phyloP scores from a whole-genome alignment of 352 stramenopile species.

The Phytophthora parvispora region DNA sequence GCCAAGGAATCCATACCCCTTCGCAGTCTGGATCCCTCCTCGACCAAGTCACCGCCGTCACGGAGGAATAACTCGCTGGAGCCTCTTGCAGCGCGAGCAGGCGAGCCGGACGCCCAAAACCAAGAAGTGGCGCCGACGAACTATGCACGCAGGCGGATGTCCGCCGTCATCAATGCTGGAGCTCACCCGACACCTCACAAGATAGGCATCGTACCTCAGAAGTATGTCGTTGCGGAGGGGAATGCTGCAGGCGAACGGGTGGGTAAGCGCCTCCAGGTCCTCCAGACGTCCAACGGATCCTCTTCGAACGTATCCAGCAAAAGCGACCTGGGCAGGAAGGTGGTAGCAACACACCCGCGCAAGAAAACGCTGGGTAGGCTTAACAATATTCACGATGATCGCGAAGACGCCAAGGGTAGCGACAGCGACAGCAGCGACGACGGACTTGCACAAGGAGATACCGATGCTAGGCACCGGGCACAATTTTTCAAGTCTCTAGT shows the following conservation, averaged over 20 bases:
- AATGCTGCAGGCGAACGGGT: too few species aligned
- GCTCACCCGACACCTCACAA: conserved; percentile 6
- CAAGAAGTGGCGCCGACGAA: not conserved
- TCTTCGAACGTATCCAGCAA: conserved; percentile 15
- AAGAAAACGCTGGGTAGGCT: conserved; percentile 10
- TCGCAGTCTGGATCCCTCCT: conserved; percentile 5
- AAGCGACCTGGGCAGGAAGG: conserved; percentile 7
- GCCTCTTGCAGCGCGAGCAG: conserved; percentile 15
- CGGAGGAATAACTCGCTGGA: conserved; percentile 31
- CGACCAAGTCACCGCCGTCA: conserved; percentile 1
- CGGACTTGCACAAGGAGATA: conserved; percentile 7
- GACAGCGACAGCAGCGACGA: conserved; percentile 28
- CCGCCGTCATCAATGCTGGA: not conserved
- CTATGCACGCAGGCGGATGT: conserved; percentile 9
- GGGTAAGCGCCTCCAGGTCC: conserved; percentile 15
- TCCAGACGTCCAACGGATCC: conserved; percentile 10
- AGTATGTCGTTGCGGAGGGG: conserved; percentile 9
- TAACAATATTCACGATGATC: conserved; percentile 22
- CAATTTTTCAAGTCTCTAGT: conserved; percentile 36
- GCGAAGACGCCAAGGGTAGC: conserved; percentile 3
- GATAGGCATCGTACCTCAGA: conserved; percentile 5
- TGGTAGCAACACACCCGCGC: not conserved
- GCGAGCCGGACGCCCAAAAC: conserved; percentile 10
- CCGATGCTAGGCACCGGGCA: conserved; percentile 23
- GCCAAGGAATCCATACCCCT: conserved; percentile 3